Evolutionary conservation across 805 yeast species (phyloP).

Genomic region (Sugiyamaella boreocaroliniensis): DNA sequence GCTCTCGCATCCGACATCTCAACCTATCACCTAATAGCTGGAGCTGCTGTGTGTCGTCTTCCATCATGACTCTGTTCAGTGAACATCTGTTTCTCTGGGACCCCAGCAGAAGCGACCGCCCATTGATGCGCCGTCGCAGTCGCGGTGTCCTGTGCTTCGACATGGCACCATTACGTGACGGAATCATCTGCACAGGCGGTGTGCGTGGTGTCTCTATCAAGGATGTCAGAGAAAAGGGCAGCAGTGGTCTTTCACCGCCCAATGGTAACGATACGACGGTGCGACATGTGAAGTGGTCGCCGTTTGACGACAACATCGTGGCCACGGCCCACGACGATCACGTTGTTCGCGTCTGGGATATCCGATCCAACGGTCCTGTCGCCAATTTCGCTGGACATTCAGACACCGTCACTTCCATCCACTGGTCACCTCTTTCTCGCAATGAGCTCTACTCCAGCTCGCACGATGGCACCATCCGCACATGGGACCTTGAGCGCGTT

Average conservation of each 20-base stretch:
- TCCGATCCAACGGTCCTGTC: slow-evolving; percentile 50
- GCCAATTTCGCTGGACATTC: slow-evolving; percentile 51
- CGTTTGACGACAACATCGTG: slow-evolving; percentile 49
- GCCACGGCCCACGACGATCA: slow-evolving; percentile 60
- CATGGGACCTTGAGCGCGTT: slow-evolving; percentile 47
- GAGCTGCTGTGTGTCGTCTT: slow-evolving; percentile 39
- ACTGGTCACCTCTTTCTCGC: slow-evolving; percentile 46
- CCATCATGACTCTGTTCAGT: slow-evolving; percentile 56
- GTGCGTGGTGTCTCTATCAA: slow-evolving; percentile 66
- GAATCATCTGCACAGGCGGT: slow-evolving; percentile 53
- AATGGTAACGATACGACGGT: slow-evolving; percentile 31
- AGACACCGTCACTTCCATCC: slow-evolving; percentile 47
- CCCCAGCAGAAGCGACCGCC: slow-evolving; percentile 49
- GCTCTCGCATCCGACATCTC: slow-evolving; percentile 32
- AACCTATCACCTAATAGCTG: slow-evolving; percentile 37
- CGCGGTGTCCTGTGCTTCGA: slow-evolving; percentile 49
- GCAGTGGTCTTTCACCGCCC: slow-evolving; percentile 42
- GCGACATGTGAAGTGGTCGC: slow-evolving; percentile 55
- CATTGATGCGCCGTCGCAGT: slow-evolving; percentile 47
- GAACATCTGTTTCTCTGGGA: slow-evolving; percentile 77
- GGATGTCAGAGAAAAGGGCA: slow-evolving; percentile 53
- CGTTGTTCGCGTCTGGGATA: slow-evolving; percentile 66
- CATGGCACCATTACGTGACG: slow-evolving; percentile 40
- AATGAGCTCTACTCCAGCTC: slow-evolving; percentile 53
- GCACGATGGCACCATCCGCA: slow-evolving; percentile 58